Base-by-base conservation (phyloP, 2,329 filamentous ascomycete species). In the Exophiala xenobiotica region DNA sequence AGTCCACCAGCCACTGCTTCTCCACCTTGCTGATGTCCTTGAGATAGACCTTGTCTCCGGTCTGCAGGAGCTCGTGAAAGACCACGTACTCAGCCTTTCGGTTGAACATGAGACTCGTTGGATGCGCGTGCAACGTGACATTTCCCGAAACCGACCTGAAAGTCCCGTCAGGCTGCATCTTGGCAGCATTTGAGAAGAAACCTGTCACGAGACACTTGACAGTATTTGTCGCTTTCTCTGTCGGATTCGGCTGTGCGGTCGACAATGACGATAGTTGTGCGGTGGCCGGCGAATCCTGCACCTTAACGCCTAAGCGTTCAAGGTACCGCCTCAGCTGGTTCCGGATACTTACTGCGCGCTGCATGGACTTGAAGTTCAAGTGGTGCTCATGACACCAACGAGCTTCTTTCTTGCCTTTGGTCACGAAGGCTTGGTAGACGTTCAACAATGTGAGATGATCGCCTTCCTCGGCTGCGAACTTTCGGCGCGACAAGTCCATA, bases 61-160 rank as follows among this genome's bases (percentile, higher is more conserved):
- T 95, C 73, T 97, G 89, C 77, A 96, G 82, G 29, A 96, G 83
- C 71, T 96, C 92, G 63, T 95, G 87, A 65, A 96, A 99, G 26
- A 99, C 80, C 7, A 97, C 90, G 90, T 92, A 97, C 58, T 96
- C 90, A 8, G 90, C 90, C 74, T 95, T 96, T 50, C 91, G 84
- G 69, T 96, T 95, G 75, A 97, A 97, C 83, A 97, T 90, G 61
- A 97, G 73, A 31, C 88, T 95, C 65, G 83, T 95, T 0, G 93
- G 93, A 70, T 99, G 93, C 18, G 90, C 90, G 73, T 95, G 81
- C 46, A 97, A 75, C 3, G 83, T 80, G 44, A 86, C 86, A 31
- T 83, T 83, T 23, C 90, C 90, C 54, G 85, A 85, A n/a, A 96
- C 85, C 44, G 89, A 92, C 61, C 81, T 83, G 68, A 96, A 96